phyloP scores from a whole-genome alignment of 1,284 basidiomycete genomes.

The Ustilago loliicola region DNA sequence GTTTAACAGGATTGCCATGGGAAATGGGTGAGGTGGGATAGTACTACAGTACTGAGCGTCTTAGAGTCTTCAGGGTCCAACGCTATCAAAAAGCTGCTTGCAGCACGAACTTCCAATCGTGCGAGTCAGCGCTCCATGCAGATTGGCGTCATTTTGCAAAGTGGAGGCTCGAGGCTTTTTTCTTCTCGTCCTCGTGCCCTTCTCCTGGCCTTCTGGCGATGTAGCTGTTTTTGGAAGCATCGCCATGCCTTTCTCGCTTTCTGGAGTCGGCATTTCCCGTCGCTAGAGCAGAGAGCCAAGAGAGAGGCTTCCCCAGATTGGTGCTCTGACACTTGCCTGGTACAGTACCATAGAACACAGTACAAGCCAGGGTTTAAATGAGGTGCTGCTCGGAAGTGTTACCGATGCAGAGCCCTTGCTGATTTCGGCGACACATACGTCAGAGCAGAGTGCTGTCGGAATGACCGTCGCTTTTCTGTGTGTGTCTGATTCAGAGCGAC shows the following conservation, averaged over 20 bases:
- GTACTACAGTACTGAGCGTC: neutral
- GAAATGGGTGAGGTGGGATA: neutral
- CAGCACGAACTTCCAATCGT: slow-evolving; percentile 7
- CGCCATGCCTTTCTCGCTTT: slow-evolving; percentile 4
- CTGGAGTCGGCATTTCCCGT: no score
- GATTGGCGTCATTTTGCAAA: slow-evolving; percentile 30
- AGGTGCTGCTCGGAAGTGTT: neutral
- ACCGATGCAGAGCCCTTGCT: neutral
- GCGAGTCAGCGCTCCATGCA: slow-evolving; percentile 21
- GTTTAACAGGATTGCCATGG: no score
- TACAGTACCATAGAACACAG: neutral
- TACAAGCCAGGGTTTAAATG: neutral
- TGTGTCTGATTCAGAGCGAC: no score
- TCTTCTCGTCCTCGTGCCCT: neutral
- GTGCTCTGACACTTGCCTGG: neutral
- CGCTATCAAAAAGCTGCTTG: no score
- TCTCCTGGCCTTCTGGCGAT: neutral
- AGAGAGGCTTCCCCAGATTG: neutral
- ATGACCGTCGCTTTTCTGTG: slow-evolving; percentile 9
- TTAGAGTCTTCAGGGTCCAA: slow-evolving; percentile 12
- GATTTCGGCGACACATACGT: slow-evolving; percentile 29
- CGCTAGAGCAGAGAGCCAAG: neutral
- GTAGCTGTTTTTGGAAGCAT: slow-evolving; percentile 28
- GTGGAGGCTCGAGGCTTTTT: slow-evolving; percentile 21
- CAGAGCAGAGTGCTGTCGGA: slow-evolving; percentile 28